Percentiles rank a stretch among this genome's conserved stretches.
Conservation (phyloP, 176 grass and related monocot genomes). For the Raddia distichophylla region DNA sequence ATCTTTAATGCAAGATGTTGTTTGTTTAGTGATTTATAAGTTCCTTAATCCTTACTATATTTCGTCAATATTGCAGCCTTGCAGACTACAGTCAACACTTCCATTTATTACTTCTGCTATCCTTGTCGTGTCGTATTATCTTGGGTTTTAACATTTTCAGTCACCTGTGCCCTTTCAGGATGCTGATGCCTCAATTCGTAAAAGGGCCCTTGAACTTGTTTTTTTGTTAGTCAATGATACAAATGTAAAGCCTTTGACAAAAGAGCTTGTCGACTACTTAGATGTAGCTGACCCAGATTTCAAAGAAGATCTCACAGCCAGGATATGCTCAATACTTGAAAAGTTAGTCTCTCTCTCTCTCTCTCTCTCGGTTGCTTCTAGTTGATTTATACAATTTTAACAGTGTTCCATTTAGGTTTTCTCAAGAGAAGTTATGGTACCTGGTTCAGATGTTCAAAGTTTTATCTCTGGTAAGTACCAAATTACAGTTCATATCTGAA, state of each 20-base stretch:
- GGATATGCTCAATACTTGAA: constrained; percentile 87
- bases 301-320: constrained; percentile 91
- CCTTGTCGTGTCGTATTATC: constrained; percentile 24
- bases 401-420: constrained; percentile 68
- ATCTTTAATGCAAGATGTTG: background rate
- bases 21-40: background rate
- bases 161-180: constrained; percentile 68
- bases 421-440: constrained; percentile 97
- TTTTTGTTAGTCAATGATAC: constrained; percentile 89
- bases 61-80: constrained; percentile 15
- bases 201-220: constrained; percentile 94
- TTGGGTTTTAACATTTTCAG: constrained; percentile 25
- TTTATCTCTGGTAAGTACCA: constrained; percentile 86
- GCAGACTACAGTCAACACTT: background rate
- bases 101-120: constrained; percentile 28
- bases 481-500: constrained; percentile 36
- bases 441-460: constrained; percentile 98
- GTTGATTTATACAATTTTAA: constrained; percentile 30
- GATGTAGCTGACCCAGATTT: constrained; percentile 87
- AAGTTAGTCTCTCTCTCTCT: constrained; percentile 54
- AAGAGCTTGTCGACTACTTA: constrained; percentile 89
- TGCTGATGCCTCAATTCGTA: constrained; percentile 96
- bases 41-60: constrained; percentile 24
- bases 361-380: constrained; percentile 12
- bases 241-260: constrained; percentile 87